Percentiles rank a stretch among this genome's conserved stretches.
Conservation (phyloP, 768 basidiomycete species). For the Neoboletus brunneissimus region DNA sequence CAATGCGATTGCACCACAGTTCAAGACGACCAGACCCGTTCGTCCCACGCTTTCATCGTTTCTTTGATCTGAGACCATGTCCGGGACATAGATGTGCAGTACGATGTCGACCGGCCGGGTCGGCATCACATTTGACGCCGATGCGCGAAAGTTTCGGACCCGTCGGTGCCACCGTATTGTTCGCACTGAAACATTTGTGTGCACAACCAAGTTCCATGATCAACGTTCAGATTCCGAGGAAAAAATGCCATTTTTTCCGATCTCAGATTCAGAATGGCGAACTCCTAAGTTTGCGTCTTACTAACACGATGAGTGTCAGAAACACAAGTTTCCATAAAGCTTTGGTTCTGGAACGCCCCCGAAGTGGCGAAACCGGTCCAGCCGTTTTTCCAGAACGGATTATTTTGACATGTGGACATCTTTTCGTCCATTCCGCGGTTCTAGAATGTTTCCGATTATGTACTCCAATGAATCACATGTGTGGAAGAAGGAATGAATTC, state of each 20-base stretch:
- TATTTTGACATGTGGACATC: background rate
- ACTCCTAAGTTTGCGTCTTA: background rate
- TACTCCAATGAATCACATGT: conserved; percentile 5
- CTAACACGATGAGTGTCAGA: background rate
- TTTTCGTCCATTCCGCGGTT: conserved; percentile 2
- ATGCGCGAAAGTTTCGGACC: background rate
- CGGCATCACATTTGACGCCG: background rate
- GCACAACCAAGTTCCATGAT: too few relatives aligned
- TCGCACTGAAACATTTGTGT: background rate
- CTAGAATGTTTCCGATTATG: conserved; percentile 3
- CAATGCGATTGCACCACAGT: background rate
- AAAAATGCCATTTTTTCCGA: background rate
- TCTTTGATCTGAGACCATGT: background rate
- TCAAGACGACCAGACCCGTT: background rate
- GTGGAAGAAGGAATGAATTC: conserved; percentile 1
- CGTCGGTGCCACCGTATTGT: background rate
- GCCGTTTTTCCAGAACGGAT: background rate
- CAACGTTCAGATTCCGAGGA: background rate
- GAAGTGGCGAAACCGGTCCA: background rate
- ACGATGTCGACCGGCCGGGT: background rate
- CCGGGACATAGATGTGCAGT: background rate
- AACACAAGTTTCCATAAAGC: background rate
- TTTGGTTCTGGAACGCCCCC: background rate
- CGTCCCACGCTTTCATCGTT: background rate
- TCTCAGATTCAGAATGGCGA: background rate